Evolutionary conservation across 2,329 filamentous ascomycete genomes (phyloP), one percentile per base, ranked within the genome.

Genomic region (Penicillium freii): DNA sequence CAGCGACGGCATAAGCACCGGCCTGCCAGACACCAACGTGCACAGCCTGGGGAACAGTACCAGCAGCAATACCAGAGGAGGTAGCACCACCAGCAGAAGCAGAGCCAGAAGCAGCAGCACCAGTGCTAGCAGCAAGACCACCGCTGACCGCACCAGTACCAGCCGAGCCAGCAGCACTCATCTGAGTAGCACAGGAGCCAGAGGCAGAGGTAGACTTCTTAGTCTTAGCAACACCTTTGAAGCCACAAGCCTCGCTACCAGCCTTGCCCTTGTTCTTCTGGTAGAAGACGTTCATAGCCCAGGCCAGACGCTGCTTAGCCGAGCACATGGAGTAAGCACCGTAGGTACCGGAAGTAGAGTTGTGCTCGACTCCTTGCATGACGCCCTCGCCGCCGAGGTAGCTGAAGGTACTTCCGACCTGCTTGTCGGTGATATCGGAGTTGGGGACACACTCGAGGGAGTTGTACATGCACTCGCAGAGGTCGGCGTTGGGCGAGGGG

Each of bases 381-480:
- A 69, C 68, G 43, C 62, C 66, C 29, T 65, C 61, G 57, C 75
- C 75, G 64, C 78, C 80, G 54, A 81, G 71, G 58, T 71, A 72
- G 60, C 69, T 81, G 76, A 97, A 97, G 65, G 94, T 83, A 17
- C 82, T 77, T 49, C 83, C 84, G 68, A 85, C 88, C 56, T 85
- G 77, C 53, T 86, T 80, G 49, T 78, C 73, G 62, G 82, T 78
- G 43, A 91, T 78, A 65, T 76, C 75, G 46, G 81, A 75, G 45
- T 83, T 79, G 59, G 91, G 85, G 29, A 83, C 82, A 78, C 94
- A 99, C 58, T 80, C 78, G 56, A 96, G 79, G 44, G 85, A 86
- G 62, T 84, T 80, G 74, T 84, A 83, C 90, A 96, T 96, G 84
- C 94, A 99, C 57, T 81, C 75, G 83, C 94, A 99, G 46, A 96